Conservation (phyloP, 108 stramenopile genomes). For the Nitzschia palea region DNA sequence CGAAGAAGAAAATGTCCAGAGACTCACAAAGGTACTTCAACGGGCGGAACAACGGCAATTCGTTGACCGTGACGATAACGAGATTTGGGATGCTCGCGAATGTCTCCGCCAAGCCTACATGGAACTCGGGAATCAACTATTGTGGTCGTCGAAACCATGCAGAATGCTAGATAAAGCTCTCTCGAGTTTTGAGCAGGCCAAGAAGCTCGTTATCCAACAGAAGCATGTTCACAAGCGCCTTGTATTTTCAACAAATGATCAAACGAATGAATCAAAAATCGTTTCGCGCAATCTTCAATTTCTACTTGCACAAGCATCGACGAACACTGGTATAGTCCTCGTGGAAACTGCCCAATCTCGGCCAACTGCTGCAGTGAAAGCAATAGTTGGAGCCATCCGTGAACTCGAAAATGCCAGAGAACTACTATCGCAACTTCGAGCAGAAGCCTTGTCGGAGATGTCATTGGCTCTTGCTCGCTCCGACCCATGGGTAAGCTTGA, state of each 20-base stretch:
- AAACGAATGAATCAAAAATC: constrained; percentile 5
- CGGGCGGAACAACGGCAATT: constrained; percentile 14
- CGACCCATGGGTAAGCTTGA: not conserved
- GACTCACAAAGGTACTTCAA: constrained; percentile 16
- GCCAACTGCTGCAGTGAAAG: not conserved
- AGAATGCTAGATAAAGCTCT: constrained; percentile 18
- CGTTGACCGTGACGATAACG: constrained; percentile 21
- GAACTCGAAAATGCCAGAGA: not conserved
- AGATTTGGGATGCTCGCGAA: constrained; percentile 62
- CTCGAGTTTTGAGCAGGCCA: constrained; percentile 29
- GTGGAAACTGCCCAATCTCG: constrained; percentile 2
- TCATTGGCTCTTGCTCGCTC: not conserved
- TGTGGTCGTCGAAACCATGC: constrained; percentile 18
- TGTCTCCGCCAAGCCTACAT: constrained; percentile 43
- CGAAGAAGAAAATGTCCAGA: constrained; percentile 12
- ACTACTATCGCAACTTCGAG: not conserved
- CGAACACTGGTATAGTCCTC: constrained; percentile 40
- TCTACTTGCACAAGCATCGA: constrained; percentile 36
- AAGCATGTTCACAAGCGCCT: constrained; percentile 10
- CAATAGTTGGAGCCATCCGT: not conserved
- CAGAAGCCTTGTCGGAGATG: not conserved
- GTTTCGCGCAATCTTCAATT: constrained; percentile 30
- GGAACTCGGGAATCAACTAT: constrained; percentile 39
- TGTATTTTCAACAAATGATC: constrained; percentile 3
- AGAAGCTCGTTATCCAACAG: constrained; percentile 28